Conservation (phyloP, 2,329 filamentous ascomycete genomes). For the Aspergillus sojae region DNA sequence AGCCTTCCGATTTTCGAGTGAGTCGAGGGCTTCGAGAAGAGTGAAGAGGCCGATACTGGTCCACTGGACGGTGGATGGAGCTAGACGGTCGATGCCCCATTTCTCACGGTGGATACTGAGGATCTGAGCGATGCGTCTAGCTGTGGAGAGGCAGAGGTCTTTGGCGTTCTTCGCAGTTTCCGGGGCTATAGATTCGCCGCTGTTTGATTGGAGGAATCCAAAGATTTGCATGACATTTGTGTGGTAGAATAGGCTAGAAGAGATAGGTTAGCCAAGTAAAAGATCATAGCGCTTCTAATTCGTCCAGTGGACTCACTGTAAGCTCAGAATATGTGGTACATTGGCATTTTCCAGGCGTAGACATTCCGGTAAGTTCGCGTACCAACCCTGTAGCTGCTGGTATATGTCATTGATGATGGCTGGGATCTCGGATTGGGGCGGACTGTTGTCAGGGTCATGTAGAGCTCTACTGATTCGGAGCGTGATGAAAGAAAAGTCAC, state of each 20-base stretch:
- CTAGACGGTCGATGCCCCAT: constrained; percentile 34
- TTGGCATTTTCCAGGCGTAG: constrained; percentile 22
- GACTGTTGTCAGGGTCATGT: constrained; percentile 19
- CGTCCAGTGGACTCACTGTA: constrained; percentile 28
- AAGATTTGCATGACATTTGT: constrained; percentile 31
- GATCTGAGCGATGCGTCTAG: constrained; percentile 26
- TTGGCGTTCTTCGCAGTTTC: constrained; percentile 15
- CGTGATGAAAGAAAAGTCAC: constrained; percentile 24
- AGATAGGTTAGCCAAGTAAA: too few relatives aligned
- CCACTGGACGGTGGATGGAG: constrained; percentile 30
- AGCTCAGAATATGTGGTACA: constrained; percentile 28
- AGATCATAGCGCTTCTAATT: too few relatives aligned
- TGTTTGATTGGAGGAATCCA: constrained; percentile 25
- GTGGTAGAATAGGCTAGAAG: constrained; percentile 28
- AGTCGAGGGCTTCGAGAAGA: constrained; percentile 30
- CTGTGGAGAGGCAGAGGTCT: constrained; percentile 22
- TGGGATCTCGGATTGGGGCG: constrained; percentile 13
- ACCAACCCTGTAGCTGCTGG: constrained; percentile 27
- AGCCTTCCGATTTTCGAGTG: constrained; percentile 23
- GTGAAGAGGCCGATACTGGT: constrained; percentile 28
- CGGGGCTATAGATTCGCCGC: constrained; percentile 5
- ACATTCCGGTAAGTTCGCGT: constrained; percentile 28
- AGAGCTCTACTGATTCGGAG: constrained; percentile 23
- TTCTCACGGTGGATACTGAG: constrained; percentile 28
- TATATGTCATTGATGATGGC: constrained; percentile 22